Base-by-base conservation (phyloP, 306 rosid species). In the Prunus mume region DNA sequence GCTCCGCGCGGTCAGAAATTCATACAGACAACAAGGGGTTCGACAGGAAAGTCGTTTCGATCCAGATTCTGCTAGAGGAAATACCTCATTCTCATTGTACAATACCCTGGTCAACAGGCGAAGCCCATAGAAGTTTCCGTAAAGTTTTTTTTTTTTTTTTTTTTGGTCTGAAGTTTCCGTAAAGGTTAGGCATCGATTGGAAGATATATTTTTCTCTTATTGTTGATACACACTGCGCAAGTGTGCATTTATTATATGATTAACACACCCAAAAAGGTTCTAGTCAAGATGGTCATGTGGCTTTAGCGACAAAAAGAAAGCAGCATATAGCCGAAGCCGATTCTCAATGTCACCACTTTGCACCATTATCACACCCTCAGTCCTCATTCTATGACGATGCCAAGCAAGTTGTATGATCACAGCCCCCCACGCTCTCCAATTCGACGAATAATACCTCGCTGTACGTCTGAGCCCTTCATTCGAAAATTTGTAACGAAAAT, bases 341-440 rank as follows among this genome's bases (percentile, higher is more conserved):
- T 41, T 68, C 66, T 72, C 78, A 22, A 30, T 41, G 49, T 52
- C 82, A 54, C 60, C 65, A 9, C 60, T 49, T 10, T 32, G 69
- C 67, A 38, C 17, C 19, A 22, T 3, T 5, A 28, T 56, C 20
- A 43, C 2, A 28, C 62, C 69, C 63, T 45, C 58, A 9, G 54
- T 57, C 68, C 77, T 76, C 52, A 17, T 4, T 72, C 58, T 69
- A 45, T 75, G 60, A 17, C 81, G 72, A 3, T 83, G 80, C 88
- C 88, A 85, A 43, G 79, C 83, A 34, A 81, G 71, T 65, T 85
- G 83, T 17, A 85, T 78, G 65, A 75, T 41, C 5, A 75, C 69
- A 5, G 88, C 88, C n/a, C 76, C 85, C 88, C 85, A 85, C 13
- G 85, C 71, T 15, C 83, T 76, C 85, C 88, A 85, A 65, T 81